Conservation (phyloP, 345 rosid genomes). For the Physaria fendleri region DNA sequence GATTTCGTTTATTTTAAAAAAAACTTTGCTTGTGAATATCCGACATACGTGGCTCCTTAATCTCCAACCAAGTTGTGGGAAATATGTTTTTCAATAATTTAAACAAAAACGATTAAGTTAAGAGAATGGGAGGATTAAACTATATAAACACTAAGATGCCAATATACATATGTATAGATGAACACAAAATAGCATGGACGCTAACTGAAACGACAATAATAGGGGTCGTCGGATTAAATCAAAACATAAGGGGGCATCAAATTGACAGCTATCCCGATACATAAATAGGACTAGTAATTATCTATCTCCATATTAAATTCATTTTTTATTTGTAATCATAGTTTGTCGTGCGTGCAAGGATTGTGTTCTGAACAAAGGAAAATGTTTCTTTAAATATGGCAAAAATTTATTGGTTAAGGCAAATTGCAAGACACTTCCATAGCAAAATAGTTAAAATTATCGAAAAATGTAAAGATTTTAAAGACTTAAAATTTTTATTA, state of each 20-base stretch:
- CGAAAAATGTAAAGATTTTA: too few relatives aligned
- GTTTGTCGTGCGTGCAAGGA: slow-evolving; percentile 19
- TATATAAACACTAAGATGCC: too few relatives aligned
- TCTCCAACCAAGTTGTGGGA: neutral
- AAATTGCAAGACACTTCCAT: too few relatives aligned
- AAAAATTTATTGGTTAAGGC: too few relatives aligned
- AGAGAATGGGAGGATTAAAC: neutral
- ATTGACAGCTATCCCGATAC: slow-evolving; percentile 9
- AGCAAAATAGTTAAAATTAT: too few relatives aligned
- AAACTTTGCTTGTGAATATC: slow-evolving; percentile 8
- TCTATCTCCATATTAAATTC: neutral
- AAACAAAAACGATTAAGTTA: neutral
- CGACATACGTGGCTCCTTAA: slow-evolving; percentile 9
- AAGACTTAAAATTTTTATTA: too few relatives aligned
- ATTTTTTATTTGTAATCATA: neutral
- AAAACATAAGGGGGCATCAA: slow-evolving; percentile 10
- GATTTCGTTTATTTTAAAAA: neutral
- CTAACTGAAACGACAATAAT: neutral
- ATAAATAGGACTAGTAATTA: neutral
- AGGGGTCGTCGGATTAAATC: slow-evolving; percentile 11
- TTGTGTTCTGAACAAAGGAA: too few relatives aligned
- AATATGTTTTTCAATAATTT: neutral
- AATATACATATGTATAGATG: too few relatives aligned
- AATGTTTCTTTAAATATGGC: too few relatives aligned
- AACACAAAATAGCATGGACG: neutral